Evolutionary conservation across 75 land plant species (phyloP).

Genomic region (Ceratopteris richardii): DNA sequence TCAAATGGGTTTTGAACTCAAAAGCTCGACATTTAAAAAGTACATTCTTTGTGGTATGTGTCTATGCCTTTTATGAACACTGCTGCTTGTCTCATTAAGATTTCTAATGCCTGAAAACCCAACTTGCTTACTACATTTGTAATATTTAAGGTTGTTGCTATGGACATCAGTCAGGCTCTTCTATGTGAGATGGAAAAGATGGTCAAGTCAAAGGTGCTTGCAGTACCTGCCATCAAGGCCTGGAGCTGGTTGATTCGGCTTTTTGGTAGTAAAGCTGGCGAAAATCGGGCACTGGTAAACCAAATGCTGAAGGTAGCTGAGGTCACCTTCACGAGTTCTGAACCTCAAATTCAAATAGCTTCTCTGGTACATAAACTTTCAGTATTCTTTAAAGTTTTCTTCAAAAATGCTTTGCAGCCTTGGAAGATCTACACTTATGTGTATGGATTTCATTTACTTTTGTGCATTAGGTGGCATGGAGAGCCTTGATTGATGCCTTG

Average conservation of each 20-base stretch:
- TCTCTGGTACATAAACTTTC: conserved; percentile 25
- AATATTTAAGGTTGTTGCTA: conserved; percentile 28
- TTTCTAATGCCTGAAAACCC: too few species aligned
- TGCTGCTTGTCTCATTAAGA: too few species aligned
- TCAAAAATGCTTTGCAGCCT: neutral
- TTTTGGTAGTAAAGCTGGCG: conserved; percentile 27
- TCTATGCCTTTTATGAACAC: too few species aligned
- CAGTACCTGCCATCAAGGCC: conserved; percentile 34
- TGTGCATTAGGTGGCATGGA: conserved; percentile 53
- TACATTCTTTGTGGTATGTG: too few species aligned
- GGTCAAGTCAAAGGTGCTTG: conserved; percentile 19
- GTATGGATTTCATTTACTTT: neutral
- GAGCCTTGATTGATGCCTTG: conserved; percentile 44
- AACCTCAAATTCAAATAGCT: conserved; percentile 30
- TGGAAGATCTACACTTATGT: neutral
- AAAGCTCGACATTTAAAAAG: too few species aligned
- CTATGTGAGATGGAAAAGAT: conserved; percentile 32
- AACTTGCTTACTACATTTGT: too few species aligned
- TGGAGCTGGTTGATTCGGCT: conserved; percentile 60
- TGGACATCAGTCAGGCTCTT: conserved; percentile 37
- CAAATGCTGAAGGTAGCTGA: conserved; percentile 58
- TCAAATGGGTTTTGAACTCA: too few species aligned
- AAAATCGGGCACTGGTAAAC: conserved; percentile 36
- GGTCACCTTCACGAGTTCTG: conserved; percentile 26
- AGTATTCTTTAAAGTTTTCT: neutral